Conservation (phyloP, 2,329 filamentous ascomycete genomes). For the Xylariaceae sp. region DNA sequence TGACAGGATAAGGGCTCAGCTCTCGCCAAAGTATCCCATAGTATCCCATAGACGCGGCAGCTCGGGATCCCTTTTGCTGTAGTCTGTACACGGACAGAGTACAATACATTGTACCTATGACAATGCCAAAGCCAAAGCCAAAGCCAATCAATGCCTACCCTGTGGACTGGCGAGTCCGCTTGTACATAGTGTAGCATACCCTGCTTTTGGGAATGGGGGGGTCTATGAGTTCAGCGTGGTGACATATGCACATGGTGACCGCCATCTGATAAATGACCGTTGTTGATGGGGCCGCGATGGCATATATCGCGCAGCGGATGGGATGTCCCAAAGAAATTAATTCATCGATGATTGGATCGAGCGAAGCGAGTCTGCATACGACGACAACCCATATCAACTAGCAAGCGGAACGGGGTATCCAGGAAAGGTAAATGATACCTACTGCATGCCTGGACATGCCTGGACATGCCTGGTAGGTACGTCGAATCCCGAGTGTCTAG, state of each 20-base stretch:
- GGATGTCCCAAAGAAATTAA: constrained; percentile 12
- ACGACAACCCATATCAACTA: constrained; percentile 6
- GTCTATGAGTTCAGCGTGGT: background rate
- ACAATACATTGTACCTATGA: background rate
- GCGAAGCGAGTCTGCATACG: constrained; percentile 27
- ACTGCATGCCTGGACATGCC: background rate
- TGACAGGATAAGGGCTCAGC: constrained; percentile 7
- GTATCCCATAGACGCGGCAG: background rate
- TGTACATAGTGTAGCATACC: background rate
- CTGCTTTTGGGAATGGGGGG: background rate
- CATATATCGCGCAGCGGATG: constrained; percentile 9
- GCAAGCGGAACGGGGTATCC: background rate
- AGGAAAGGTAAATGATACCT: background rate
- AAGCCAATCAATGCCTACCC: background rate
- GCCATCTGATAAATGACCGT: constrained; percentile 1
- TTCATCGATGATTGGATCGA: constrained; percentile 23
- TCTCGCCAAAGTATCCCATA: background rate
- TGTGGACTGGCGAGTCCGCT: background rate
- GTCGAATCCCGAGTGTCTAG: no score
- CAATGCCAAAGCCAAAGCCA: no score
- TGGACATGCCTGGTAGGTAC: background rate
- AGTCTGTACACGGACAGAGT: background rate
- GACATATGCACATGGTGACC: background rate
- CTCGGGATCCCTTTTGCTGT: background rate
- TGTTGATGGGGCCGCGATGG: constrained; percentile 6